Conservation (phyloP, 768 basidiomycete genomes). For the Crepidotus variabilis region DNA sequence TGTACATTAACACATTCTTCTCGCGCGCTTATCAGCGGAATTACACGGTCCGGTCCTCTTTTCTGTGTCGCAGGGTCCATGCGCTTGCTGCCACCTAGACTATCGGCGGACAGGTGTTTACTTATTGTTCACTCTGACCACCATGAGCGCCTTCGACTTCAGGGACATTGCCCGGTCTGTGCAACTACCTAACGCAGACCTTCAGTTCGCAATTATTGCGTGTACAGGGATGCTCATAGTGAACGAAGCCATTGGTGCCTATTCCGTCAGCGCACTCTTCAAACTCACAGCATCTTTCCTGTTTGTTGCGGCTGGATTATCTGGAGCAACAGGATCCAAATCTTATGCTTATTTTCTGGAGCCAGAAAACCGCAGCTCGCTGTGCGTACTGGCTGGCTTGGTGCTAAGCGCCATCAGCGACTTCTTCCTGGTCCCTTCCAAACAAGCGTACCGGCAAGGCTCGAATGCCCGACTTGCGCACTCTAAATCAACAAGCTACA, state of each 20-base stretch:
- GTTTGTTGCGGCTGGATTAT: conserved; percentile 17
- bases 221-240: conserved; percentile 16
- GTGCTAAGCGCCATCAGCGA: conserved; percentile 20
- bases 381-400: conserved; percentile 16
- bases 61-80: neutral
- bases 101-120: too few species aligned
- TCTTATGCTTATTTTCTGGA: neutral
- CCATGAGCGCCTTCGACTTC: neutral
- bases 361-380: conserved; percentile 9
- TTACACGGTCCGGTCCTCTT: neutral
- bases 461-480: neutral
- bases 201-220: conserved; percentile 14
- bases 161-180: neutral
- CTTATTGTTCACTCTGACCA: neutral
- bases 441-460: conserved; percentile 7
- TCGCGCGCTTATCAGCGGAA: neutral
- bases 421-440: conserved; percentile 20
- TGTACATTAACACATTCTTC: neutral
- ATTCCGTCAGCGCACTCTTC: conserved; percentile 19
- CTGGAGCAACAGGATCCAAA: conserved; percentile 3
- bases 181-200: conserved; percentile 10
- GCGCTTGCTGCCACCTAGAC: neutral
- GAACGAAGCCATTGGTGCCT: conserved; percentile 18
- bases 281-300: conserved; percentile 18
- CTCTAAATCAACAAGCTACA: conserved; percentile 11